Evolutionary conservation across 1,284 basidiomycete species (phyloP).

Genomic region (Fomitopsis pinicola): DNA sequence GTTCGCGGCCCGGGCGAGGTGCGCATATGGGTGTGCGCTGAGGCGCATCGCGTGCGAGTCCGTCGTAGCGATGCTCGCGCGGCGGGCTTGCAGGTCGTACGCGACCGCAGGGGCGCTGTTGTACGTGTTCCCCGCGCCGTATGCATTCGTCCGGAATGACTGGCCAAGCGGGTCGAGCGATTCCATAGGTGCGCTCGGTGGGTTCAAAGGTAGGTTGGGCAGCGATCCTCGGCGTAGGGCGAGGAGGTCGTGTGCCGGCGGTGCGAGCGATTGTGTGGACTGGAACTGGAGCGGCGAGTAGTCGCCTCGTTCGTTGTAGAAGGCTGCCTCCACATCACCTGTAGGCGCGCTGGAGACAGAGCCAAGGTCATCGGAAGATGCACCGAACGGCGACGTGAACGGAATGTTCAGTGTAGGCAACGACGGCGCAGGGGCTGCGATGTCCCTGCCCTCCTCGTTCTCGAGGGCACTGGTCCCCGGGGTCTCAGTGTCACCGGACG

Average conservation of each 20-base stretch:
- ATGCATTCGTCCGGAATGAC: slow-evolving; percentile 31
- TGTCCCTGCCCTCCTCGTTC: not conserved
- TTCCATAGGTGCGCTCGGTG: slow-evolving; percentile 3
- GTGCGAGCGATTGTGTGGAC: slow-evolving; percentile 3
- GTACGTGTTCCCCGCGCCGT: slow-evolving; percentile 13
- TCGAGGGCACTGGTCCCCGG: not conserved
- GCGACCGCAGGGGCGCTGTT: slow-evolving; percentile 3
- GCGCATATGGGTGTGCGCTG: slow-evolving; percentile 57
- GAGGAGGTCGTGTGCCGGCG: slow-evolving; percentile 12
- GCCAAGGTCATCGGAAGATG: not conserved
- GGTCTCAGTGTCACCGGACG: slow-evolving; percentile 3
- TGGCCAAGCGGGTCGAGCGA: slow-evolving; percentile 9
- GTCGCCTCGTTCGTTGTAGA: not conserved
- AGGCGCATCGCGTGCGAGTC: slow-evolving; percentile 60
- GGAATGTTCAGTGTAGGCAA: not conserved
- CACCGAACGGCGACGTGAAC: not conserved
- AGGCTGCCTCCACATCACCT: not conserved
- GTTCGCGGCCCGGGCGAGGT: slow-evolving; percentile 35
- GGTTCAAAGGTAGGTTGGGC: slow-evolving; percentile 9
- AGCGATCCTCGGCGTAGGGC: slow-evolving; percentile 15
- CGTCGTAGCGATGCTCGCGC: slow-evolving; percentile 15
- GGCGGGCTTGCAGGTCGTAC: slow-evolving; percentile 16
- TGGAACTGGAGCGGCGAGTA: not conserved
- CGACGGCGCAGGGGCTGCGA: not conserved
- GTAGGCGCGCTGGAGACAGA: not conserved